phyloP scores from a whole-genome alignment of 495 filamentous ascomycete genomes.

The Aspergillus bertholletiae region DNA sequence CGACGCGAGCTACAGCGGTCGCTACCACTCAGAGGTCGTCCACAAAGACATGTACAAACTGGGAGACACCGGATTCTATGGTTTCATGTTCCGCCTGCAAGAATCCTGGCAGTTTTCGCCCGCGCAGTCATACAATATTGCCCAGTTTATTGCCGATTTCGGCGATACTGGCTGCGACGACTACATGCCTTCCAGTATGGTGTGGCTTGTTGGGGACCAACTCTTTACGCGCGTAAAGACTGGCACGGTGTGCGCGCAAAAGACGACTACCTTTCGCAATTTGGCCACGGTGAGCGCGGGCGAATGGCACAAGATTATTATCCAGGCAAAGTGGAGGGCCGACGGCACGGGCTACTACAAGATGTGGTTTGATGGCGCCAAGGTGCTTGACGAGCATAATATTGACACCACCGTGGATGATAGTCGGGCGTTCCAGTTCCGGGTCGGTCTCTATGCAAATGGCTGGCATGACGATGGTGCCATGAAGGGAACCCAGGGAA shows the following conservation, averaged over 20 bases:
- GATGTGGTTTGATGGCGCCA: slow-evolving; percentile 48
- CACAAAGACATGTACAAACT: slow-evolving; percentile 44
- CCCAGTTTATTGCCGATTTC: slow-evolving; percentile 56
- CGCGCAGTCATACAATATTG: slow-evolving; percentile 49
- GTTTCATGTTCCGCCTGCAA: slow-evolving; percentile 51
- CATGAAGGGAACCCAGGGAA: slow-evolving; percentile 44
- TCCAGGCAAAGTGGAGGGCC: slow-evolving; percentile 47
- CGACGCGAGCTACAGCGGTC: slow-evolving; percentile 41
- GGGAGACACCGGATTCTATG: slow-evolving; percentile 52
- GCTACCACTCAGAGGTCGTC: slow-evolving; percentile 54
- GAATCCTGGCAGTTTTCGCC: slow-evolving; percentile 46
- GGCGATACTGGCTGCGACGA: slow-evolving; percentile 44
- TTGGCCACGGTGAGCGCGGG: slow-evolving; percentile 40
- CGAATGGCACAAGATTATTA: slow-evolving; percentile 46
- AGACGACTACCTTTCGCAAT: slow-evolving; percentile 25
- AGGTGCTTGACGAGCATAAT: slow-evolving; percentile 40
- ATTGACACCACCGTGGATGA: slow-evolving; percentile 46
- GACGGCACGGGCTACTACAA: slow-evolving; percentile 46
- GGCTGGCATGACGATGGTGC: slow-evolving; percentile 48
- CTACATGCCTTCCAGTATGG: slow-evolving; percentile 53
- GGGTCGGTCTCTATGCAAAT: slow-evolving; percentile 54
- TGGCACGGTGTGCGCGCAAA: slow-evolving; percentile 40
- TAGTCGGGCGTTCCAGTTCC: slow-evolving; percentile 46
- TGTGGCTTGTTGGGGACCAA: slow-evolving; percentile 46
- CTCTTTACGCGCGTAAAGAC: slow-evolving; percentile 45